Percentiles rank a stretch among this genome's conserved stretches.
These are phyloP conservation scores for Symbiodinium natans DNA, from an alignment of 73 alveolate species.

Conservation along the genomic window DNA sequence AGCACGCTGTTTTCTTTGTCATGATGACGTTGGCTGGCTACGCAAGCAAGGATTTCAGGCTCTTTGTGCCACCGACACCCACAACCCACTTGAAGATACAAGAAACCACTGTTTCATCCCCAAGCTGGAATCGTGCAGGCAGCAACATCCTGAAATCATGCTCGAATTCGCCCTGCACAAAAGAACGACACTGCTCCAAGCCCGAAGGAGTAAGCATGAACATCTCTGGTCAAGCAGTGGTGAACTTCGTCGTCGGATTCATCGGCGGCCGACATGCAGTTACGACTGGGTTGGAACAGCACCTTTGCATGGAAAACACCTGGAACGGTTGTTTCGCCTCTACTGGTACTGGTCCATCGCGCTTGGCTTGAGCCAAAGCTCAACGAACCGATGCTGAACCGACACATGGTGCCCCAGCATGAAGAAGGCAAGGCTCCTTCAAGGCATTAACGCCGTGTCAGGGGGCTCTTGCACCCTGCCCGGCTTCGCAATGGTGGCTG, in stretches of 20 bases:
- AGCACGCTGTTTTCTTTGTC: too few species aligned
- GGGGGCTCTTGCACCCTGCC: background rate
- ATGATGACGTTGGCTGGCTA: background rate
- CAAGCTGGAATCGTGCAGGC: too few species aligned
- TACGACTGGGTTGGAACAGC: background rate
- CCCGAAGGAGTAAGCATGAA: too few species aligned
- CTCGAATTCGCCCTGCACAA: background rate
- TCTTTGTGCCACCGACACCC: too few species aligned
- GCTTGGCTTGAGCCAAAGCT: background rate
- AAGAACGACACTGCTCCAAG: background rate
- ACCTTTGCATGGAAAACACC: background rate
- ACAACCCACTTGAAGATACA: too few species aligned
- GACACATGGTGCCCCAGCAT: background rate
- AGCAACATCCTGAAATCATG: background rate
- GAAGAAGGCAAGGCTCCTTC: background rate
- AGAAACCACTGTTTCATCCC: too few species aligned
- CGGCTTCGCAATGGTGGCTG: background rate
- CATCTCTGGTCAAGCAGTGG: too few species aligned
- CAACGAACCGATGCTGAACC: background rate
- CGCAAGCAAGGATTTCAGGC: constrained; percentile 2
- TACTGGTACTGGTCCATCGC: background rate
- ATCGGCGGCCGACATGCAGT: too few species aligned
- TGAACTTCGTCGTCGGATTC: too few species aligned
- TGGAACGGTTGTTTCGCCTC: background rate
- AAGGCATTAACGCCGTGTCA: background rate